These are phyloP conservation scores for Aureobasidium sp. DNA, from an alignment of 2,329 filamentous ascomycete species.

Conservation along the genomic window DNA sequence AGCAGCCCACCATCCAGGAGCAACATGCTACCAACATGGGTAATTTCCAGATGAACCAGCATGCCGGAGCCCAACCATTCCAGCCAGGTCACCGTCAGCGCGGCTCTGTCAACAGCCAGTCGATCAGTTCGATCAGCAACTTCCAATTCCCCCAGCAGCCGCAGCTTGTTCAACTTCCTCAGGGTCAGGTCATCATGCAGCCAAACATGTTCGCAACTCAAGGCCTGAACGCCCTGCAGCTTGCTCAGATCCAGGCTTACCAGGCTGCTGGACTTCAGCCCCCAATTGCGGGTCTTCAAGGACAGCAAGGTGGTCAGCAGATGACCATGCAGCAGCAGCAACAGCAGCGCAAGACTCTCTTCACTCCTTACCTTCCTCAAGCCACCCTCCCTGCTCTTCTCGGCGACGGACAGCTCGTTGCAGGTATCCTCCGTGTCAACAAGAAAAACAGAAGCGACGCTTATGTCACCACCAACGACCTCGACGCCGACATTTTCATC, in stretches of 20 bases:
- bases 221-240: conserved; percentile 77
- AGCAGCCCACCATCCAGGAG: conserved; percentile 48
- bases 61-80: conserved; percentile 64
- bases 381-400: conserved; percentile 86
- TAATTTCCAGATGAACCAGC: conserved; percentile 63
- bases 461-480: conserved; percentile 88
- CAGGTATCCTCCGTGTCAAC: conserved; percentile 94
- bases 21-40: conserved; percentile 46
- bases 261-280: conserved; percentile 71
- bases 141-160: conserved; percentile 88
- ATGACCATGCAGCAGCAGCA: conserved; percentile 66
- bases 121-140: conserved; percentile 71
- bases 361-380: conserved; percentile 95
- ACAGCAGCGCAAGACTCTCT: conserved; percentile 94
- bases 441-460: conserved; percentile 99
- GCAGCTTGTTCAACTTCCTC: conserved; percentile 76
- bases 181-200: conserved; percentile 71
- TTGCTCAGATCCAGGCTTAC: conserved; percentile 84
- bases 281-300: conserved; percentile 57
- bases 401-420: conserved; percentile 86
- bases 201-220: conserved; percentile 79
- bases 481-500: conserved; percentile 98
- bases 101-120: conserved; percentile 72
- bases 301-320: conserved; percentile 65
- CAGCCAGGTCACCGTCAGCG: conserved; percentile 87